Conservation (phyloP, 352 stramenopile species). For the Labyrinthula sp. region DNA sequence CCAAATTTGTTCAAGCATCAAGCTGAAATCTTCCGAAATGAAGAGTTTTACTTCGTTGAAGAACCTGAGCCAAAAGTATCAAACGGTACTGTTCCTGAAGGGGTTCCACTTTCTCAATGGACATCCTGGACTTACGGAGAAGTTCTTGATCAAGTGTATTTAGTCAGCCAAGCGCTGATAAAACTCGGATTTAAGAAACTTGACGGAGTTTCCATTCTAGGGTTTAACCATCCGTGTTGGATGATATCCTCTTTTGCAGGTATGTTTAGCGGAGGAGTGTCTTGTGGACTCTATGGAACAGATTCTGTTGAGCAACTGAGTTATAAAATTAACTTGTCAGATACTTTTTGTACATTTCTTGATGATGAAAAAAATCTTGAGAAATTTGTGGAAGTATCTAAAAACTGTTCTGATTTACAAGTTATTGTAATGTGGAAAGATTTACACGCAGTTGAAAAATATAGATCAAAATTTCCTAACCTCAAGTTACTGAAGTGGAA, state of each 20-base stretch:
- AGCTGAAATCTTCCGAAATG: no score
- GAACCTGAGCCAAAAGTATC: no score
- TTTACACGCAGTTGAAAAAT: conserved; percentile 41
- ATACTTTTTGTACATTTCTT: conserved; percentile 69
- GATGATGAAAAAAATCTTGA: conserved; percentile 68
- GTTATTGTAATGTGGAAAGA: conserved; percentile 76
- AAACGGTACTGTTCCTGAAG: conserved; percentile 6
- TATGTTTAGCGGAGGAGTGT: conserved; percentile 68
- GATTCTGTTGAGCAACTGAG: conserved; percentile 65
- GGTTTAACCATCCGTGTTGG: conserved; percentile 73
- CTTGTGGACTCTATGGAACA: conserved; percentile 82
- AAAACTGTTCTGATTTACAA: conserved; percentile 63
- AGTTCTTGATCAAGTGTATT: conserved; percentile 43
- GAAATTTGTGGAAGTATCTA: conserved; percentile 65
- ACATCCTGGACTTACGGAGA: conserved; percentile 11
- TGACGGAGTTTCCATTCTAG: conserved; percentile 59
- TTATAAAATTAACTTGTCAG: conserved; percentile 75
- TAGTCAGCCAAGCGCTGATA: conserved; percentile 54
- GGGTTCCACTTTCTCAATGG: conserved; percentile 13
- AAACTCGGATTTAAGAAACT: conserved; percentile 47
- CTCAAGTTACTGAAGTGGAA: conserved; percentile 41
- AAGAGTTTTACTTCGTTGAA: no score
- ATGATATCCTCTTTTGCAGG: conserved; percentile 64
- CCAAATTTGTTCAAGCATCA: no score
- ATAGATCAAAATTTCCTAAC: conserved; percentile 12